Evolutionary conservation across 331 rosid genomes (phyloP), one percentile per base, ranked within the genome.

Genomic region (Malus hybrid): DNA sequence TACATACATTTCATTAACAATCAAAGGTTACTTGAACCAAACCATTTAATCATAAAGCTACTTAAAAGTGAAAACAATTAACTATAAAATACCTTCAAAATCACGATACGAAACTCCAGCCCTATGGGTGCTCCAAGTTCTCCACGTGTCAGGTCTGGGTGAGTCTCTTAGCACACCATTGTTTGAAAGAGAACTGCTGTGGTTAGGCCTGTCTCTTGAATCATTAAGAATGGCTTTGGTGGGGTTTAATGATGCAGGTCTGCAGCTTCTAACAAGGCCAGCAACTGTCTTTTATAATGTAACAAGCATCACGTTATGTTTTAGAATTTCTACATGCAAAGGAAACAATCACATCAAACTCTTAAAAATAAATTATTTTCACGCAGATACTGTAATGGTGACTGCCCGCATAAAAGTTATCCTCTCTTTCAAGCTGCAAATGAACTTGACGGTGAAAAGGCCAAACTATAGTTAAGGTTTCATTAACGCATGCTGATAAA

Each of bases 111-210:
- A 78, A 75, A 36, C 77, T 20, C 89, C 96, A 80, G 79, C 89
- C 78, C 89, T 83, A 80, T 85, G 86, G 77, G 69, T 73, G 76
- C 80, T 77, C 99, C 97, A 92, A 69, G 85, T 84, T 85, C 83
- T 85, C 96, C 88, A 88, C 39, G 14, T 79, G 79, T 87, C 90
- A 42, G 86, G 87, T 75, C 78, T 50, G 59, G 59, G 79, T 8
- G 88, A 81, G 78, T 80, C 74, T 75, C 42, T 75, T 18, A 50
- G 73, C 77, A 73, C 83, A 42, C 85, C 84, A 67, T 39, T 15
- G 24, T 78, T 82, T 42, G 82, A 69, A 55, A 81, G 70, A 75
- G 86, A 83, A 61, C 54, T 60, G 50, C 77, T 59, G 31, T 76
- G 87, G 83, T 68, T 78, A 83, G 36, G 79, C 76, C 70, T 70